Base-by-base conservation (phyloP, 345 rosid genomes). In the Corchorus olitorius region DNA sequence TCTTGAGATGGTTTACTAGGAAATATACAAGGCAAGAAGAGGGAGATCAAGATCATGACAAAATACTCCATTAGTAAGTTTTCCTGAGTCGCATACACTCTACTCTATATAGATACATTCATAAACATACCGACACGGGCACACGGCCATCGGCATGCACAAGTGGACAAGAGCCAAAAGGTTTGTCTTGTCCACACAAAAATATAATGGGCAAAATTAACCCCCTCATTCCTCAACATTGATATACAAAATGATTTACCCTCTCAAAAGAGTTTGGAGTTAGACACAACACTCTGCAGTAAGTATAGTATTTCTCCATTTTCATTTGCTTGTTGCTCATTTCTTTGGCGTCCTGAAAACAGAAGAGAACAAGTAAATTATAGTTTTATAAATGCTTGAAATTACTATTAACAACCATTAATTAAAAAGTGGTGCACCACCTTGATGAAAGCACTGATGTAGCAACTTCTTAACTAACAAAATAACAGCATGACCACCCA, bases 261-360 rank as follows among this genome's bases (percentile, higher is more conserved):
- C 27, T 37, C 46, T 27, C 35, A 3, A 3, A 16, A 6, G 46
- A 63, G 67, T 63, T 63, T 37, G 7, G 8, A 27, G 65, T 33
- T 62, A 62, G 3, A 43, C 33, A 66, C 12, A 19, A 43, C 8
- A 67, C 0, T 12, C 5, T 45, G 48, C 72, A 13, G n/a, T 22
- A 46, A 22, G 7, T 33, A 33, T 15, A 49, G 12, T 20, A 14
- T 69, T 49, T 69, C 73, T 27, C 16, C 43, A 69, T 8, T 49
- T 6, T 27, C 4, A 15, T 33, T 46, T 46, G 55, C 17, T 48
- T 67, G 72, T 48, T 67, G 72, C 55, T 69, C 43, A 69, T 49
- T 50, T 49, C 59, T 19, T 33, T 33, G 15, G 73, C 59, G 16
- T 49, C 73, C 73, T 69, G 73, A 43, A 69, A 69, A 69, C 10